A percentile compares a stretch with the other conserved stretches of the same genome.
These are phyloP conservation scores for Thuidium tamariscinum DNA, from an alignment of 225 moss, liverwort and hornwort species.

Conservation along the genomic window DNA sequence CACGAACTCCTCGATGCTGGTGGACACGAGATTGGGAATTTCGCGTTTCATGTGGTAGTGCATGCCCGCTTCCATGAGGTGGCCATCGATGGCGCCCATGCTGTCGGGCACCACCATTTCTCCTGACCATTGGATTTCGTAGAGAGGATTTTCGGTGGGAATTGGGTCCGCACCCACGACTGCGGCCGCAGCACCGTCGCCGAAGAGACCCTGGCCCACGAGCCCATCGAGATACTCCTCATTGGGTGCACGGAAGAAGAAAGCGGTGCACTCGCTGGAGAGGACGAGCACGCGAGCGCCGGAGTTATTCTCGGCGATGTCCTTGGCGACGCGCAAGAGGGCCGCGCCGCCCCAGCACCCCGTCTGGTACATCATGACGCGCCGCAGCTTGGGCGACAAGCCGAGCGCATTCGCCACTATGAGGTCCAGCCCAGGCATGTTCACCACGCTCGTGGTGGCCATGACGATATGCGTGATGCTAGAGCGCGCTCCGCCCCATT, in stretches of 20 bases:
- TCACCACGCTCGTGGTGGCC: constrained; percentile 65
- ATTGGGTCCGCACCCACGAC: constrained; percentile 16
- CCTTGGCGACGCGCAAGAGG: constrained; percentile 48
- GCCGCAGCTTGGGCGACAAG: constrained; percentile 9
- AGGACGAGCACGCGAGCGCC: constrained; percentile 27
- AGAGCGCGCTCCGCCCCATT: constrained; percentile 52
- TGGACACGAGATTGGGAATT: constrained; percentile 25
- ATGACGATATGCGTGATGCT: constrained; percentile 74
- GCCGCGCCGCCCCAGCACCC: constrained; percentile 65
- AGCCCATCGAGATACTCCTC: constrained; percentile 22
- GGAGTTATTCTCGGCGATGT: constrained; percentile 42
- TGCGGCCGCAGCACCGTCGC: constrained; percentile 28
- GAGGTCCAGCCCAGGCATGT: constrained; percentile 63
- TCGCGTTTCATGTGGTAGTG: constrained; percentile 18
- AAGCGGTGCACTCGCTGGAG: constrained; percentile 16
- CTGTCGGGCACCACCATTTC: constrained; percentile 24
- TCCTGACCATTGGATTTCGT: constrained; percentile 19
- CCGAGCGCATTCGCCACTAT: constrained; percentile 10
- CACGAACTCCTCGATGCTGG: constrained; percentile 22
- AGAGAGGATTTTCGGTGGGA: background rate
- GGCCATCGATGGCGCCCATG: constrained; percentile 34
- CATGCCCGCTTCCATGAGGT: constrained; percentile 54
- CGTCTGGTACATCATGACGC: constrained; percentile 46
- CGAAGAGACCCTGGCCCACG: constrained; percentile 17
- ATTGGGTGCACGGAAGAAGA: constrained; percentile 21